phyloP scores from a whole-genome alignment of 768 basidiomycete genomes.

The Nevesoporus exiguus region DNA sequence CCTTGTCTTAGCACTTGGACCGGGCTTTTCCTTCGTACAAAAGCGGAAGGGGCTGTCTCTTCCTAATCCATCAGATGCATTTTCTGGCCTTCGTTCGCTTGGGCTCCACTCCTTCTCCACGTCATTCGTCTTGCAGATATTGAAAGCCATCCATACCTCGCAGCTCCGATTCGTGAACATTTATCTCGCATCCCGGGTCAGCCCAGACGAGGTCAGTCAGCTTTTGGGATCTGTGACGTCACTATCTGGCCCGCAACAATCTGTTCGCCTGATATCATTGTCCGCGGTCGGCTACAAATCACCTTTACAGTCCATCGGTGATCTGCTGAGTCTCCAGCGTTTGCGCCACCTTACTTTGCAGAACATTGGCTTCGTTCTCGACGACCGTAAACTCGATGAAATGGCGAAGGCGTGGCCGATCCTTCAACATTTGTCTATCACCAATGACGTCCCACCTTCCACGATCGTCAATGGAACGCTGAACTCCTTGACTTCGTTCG shows the following conservation, averaged over 20 bases:
- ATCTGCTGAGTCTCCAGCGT: constrained; percentile 3
- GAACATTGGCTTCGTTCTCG: constrained; percentile 12
- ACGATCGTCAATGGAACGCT: constrained; percentile 7
- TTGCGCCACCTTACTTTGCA: constrained; percentile 13
- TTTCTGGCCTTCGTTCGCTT: constrained; percentile 11
- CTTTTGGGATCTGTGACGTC: constrained; percentile 7
- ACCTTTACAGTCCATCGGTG: constrained; percentile 8
- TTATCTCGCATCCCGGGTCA: constrained; percentile 11
- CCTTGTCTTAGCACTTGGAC: constrained; percentile 18
- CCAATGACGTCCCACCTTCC: constrained; percentile 11
- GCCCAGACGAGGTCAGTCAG: constrained; percentile 4
- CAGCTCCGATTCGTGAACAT: constrained; percentile 15
- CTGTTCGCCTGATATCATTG: constrained; percentile 8
- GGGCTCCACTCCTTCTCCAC: constrained; percentile 14
- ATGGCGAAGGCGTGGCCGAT: constrained; percentile 20
- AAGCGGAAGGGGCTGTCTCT: constrained; percentile 12
- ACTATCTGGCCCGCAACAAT: constrained; percentile 7
- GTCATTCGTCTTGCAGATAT: constrained; percentile 2
- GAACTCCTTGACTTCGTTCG: constrained; percentile 9
- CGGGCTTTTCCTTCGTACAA: constrained; percentile 2
- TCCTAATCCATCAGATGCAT: neutral
- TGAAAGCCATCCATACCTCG: constrained; percentile 8
- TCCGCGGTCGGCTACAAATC: constrained; percentile 12
- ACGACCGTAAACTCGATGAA: constrained; percentile 11
- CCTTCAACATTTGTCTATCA: constrained; percentile 16